Conservation (phyloP, 2,329 filamentous ascomycete genomes). For the Fusarium devonianum region DNA sequence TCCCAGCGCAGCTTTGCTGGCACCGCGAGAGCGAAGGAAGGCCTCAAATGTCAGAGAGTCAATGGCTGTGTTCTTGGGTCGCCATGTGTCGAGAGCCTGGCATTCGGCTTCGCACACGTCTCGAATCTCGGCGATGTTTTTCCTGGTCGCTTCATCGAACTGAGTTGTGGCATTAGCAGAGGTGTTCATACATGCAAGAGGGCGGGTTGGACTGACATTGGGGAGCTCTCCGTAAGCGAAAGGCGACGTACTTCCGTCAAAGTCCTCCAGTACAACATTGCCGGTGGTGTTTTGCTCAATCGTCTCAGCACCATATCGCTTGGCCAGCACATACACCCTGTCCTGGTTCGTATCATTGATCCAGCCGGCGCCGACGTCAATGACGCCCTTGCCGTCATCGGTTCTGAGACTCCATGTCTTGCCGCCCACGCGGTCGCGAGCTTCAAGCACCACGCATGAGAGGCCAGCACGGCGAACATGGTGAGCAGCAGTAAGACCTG, state of each 20-base stretch:
- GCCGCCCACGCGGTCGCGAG: conserved; percentile 56
- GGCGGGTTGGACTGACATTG: background rate
- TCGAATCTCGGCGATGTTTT: conserved; percentile 31
- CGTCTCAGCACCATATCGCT: conserved; percentile 26
- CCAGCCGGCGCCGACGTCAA: conserved; percentile 39
- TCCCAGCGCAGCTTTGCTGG: conserved; percentile 16
- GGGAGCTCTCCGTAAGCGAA: conserved; percentile 14
- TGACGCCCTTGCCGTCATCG: conserved; percentile 7
- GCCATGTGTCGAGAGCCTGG: conserved; percentile 36
- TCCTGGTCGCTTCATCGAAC: conserved; percentile 19
- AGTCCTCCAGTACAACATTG: conserved; percentile 10
- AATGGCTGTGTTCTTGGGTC: conserved; percentile 29
- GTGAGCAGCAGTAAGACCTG: conserved; percentile 46
- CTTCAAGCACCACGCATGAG: conserved; percentile 54
- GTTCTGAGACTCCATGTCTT: conserved; percentile 44
- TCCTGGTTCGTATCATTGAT: conserved; percentile 35
- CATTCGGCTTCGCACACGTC: conserved; percentile 43
- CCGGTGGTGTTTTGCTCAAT: conserved; percentile 28
- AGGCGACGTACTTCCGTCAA: conserved; percentile 12
- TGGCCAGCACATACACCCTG: conserved; percentile 28
- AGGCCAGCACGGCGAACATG: conserved; percentile 46
- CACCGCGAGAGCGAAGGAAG: conserved; percentile 37
- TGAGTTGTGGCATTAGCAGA: too few relatives aligned
- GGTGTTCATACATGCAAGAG: too few relatives aligned
- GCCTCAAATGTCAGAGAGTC: conserved; percentile 43